A percentile compares a stretch with the other conserved stretches of the same genome.
Conservation (phyloP, 768 basidiomycete species). For the Mycena olivaceomarginata region DNA sequence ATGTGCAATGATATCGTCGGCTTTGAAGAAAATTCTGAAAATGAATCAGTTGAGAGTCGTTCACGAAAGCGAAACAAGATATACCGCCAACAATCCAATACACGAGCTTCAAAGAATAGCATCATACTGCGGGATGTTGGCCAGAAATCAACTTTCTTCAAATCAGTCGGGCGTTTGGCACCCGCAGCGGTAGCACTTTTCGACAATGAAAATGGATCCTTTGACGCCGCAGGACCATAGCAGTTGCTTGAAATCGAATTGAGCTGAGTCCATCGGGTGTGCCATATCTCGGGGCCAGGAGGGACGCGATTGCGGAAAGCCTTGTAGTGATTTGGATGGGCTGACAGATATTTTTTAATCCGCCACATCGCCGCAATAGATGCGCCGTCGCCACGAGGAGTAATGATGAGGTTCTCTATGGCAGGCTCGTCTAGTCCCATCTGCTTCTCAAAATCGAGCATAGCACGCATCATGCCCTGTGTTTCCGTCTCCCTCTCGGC, state of each 20-base stretch:
- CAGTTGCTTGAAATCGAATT: constrained; percentile 45
- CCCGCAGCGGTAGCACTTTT: constrained; percentile 41
- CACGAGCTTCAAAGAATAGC: constrained; percentile 47
- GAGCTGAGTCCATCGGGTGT: constrained; percentile 11
- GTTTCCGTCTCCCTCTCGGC: constrained; percentile 46
- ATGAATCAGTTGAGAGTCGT: background rate
- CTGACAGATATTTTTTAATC: constrained; percentile 42
- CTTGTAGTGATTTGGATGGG: constrained; percentile 43
- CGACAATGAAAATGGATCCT: constrained; percentile 45
- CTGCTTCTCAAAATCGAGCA: constrained; percentile 41
- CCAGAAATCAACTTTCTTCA: constrained; percentile 41
- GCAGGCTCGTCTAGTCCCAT: constrained; percentile 46
- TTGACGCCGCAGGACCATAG: constrained; percentile 43
- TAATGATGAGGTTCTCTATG: constrained; percentile 41
- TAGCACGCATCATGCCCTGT: constrained; percentile 46
- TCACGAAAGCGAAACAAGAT: background rate
- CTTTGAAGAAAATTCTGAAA: constrained; percentile 6
- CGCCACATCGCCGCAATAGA: constrained; percentile 46
- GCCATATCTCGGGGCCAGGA: constrained; percentile 45
- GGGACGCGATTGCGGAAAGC: constrained; percentile 45
- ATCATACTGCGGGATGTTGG: constrained; percentile 48
- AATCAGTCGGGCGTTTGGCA: constrained; percentile 37
- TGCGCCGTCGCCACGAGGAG: constrained; percentile 43
- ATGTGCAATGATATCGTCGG: constrained; percentile 1
- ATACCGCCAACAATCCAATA: constrained; percentile 28